Base-by-base conservation (phyloP, 2,329 filamentous ascomycete species). In the Thelonectria rubi region DNA sequence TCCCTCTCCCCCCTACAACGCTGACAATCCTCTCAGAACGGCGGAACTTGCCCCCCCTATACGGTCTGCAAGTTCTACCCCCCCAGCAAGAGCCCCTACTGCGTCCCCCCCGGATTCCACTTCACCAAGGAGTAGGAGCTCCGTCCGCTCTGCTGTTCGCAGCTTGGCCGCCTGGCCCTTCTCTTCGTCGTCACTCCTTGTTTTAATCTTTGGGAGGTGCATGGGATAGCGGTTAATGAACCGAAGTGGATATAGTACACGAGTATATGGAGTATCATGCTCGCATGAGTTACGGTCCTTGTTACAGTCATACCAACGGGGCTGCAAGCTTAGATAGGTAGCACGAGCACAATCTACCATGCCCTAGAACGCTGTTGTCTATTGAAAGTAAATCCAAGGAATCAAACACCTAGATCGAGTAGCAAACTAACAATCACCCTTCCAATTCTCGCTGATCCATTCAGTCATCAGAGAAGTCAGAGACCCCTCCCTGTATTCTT, bases 401-500 rank as follows among this genome's bases (percentile, higher is more conserved):
- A n/a, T n/a, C n/a, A n/a, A n/a, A n/a, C n/a, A n/a, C n/a, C n/a
- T n/a, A n/a, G n/a, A n/a, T n/a, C n/a, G n/a, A n/a, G n/a, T n/a
- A n/a, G n/a, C n/a, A n/a, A n/a, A n/a, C n/a, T n/a, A n/a, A n/a
- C n/a, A n/a, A 0, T 82, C 70, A 1, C 75, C 78, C 53, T 76
- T 73, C 87, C 88, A 90, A 69, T 89, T 84, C 73, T 83, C 73
- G 71, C 78, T 77, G 55, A 89, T 85, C 87, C 87, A 90, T 2
- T 77, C 76, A 0, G 79, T 79, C 71, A 90, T 77, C 64, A 84
- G 75, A 37, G 85, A 81, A 0, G 86, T 87, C 58, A 89, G 80
- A 0, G 82, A 84, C 24, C 81, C 81, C 3, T 87, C 79, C 8
- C 81, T 77, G 68, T 88, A 90, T 24, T 72, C 66, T 67, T 79